Evolutionary conservation across 1,284 basidiomycete species (phyloP).

Genomic region (Cerioporus squamosus): DNA sequence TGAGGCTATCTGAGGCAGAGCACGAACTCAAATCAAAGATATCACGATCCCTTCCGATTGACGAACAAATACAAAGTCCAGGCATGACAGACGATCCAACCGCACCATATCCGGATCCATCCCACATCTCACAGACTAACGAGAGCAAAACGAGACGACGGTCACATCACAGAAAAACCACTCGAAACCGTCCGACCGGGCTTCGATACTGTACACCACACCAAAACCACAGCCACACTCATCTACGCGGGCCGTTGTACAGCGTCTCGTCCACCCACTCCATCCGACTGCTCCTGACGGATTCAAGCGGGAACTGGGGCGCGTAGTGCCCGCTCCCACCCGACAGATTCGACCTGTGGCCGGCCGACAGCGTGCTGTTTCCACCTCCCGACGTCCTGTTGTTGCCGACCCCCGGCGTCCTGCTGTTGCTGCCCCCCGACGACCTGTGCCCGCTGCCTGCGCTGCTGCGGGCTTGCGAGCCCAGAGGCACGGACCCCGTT

Average conservation of each 20-base stretch:
- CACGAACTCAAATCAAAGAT: too few species aligned
- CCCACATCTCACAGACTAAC: too few species aligned
- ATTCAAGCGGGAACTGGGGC: slow-evolving; percentile 19
- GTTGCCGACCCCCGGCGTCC: slow-evolving; percentile 6
- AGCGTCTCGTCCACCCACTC: slow-evolving; percentile 50
- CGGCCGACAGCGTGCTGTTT: slow-evolving; percentile 8
- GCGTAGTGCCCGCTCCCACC: slow-evolving; percentile 20
- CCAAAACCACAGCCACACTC: too few species aligned
- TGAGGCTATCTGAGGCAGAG: too few species aligned
- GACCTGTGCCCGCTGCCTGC: not conserved
- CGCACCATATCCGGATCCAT: not conserved
- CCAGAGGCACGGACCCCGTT: not conserved
- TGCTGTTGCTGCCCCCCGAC: not conserved
- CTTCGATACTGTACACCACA: too few species aligned
- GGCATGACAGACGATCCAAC: slow-evolving; percentile 2
- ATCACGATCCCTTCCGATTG: not conserved
- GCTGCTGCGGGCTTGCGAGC: not conserved
- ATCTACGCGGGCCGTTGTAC: slow-evolving; percentile 43
- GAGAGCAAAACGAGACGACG: not conserved
- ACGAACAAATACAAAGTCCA: not conserved
- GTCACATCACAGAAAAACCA: not conserved
- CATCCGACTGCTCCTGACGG: slow-evolving; percentile 29
- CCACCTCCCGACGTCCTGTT: slow-evolving; percentile 5
- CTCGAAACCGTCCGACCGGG: not conserved
- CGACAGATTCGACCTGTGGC: not conserved